Evolutionary conservation across 768 basidiomycete species (phyloP), one percentile per base, ranked within the genome.

Genomic region (Xerocomellus intermedius): DNA sequence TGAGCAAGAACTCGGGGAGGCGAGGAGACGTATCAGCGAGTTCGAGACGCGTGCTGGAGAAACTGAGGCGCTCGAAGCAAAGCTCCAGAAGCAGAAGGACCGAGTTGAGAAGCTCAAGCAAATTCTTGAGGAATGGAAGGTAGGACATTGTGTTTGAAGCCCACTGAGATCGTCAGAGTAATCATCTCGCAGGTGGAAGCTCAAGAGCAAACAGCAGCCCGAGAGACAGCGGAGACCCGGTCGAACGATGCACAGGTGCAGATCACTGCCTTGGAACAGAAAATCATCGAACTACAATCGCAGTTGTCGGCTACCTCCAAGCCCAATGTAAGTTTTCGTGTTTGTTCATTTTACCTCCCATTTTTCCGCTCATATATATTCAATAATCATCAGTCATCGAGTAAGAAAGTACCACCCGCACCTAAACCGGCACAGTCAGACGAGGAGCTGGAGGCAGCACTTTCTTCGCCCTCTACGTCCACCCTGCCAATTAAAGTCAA

Each of bases 1-100:
- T 12, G 85, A 90, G 53, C 69, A 79, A 3, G 72, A 81, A 52
- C 72, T 83, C 16, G 73, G 74, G 51, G 78, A 81, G 37, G 68
- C 84, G 8, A 76, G 78, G 59, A 56, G 52, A 17, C 69, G 62
- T 24, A 57, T 76, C 21, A 58, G 59, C 28, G 71, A 74, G 28
- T 53, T 66, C 17, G 67, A 71, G 52, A 57, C 63, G n/a, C 65
- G 54, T 19, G 59, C 52, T 42, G 59, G 46, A 43, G 60, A 68
- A 52, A n/a, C 42, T 5, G 66, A 65, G 28, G 42, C 72, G 14
- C 73, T 75, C 41, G 67, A 71, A 42, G 67, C 68, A 33, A 75
- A 73, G 49, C 52, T 77, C 14, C 74, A 78, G 49, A 83, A 80
- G 51, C 73, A 77, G 50, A 74, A 73, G 55, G 70, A 63, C 26